phyloP scores from a whole-genome alignment of 2,329 filamentous ascomycete genomes.

The Neonectria neomacrospora region DNA sequence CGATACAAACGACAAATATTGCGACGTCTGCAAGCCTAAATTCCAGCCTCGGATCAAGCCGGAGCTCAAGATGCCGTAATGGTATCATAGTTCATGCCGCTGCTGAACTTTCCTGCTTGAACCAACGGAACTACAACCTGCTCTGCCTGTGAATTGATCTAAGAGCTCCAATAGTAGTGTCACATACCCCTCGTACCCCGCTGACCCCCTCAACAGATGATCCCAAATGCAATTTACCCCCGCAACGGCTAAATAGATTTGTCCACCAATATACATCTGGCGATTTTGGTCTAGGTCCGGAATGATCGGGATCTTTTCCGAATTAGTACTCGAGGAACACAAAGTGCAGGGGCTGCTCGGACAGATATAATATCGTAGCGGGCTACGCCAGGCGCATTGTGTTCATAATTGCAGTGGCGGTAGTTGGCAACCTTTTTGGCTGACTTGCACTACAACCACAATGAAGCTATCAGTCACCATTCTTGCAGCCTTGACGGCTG shows the following conservation, averaged over 20 bases:
- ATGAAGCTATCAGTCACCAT: constrained; percentile 35
- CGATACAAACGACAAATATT: neutral
- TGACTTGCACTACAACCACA: rapidly evolving
- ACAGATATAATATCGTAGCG: neutral
- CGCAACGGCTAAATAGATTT: constrained; percentile 35
- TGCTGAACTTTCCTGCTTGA: neutral
- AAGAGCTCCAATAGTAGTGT: constrained; percentile 1
- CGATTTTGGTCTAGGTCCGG: neutral
- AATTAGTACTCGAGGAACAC: neutral
- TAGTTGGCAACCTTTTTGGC: neutral
- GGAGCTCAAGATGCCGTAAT: neutral
- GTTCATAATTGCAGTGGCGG: neutral
- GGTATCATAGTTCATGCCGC: too few relatives aligned
- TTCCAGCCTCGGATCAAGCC: neutral
- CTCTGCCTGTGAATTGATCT: neutral
- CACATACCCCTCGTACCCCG: neutral
- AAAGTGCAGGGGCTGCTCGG: neutral
- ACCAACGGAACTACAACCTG: neutral
- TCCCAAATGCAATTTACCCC: constrained; percentile 16
- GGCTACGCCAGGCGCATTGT: neutral
- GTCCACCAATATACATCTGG: constrained; percentile 35
- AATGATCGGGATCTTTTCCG: constrained; percentile 28
- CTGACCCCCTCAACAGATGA: neutral
- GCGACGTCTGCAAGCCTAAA: neutral
- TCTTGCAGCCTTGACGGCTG: constrained; percentile 9